Evolutionary conservation across 352 stramenopile genomes (phyloP).

Genomic region (Pythium brachiatum): DNA sequence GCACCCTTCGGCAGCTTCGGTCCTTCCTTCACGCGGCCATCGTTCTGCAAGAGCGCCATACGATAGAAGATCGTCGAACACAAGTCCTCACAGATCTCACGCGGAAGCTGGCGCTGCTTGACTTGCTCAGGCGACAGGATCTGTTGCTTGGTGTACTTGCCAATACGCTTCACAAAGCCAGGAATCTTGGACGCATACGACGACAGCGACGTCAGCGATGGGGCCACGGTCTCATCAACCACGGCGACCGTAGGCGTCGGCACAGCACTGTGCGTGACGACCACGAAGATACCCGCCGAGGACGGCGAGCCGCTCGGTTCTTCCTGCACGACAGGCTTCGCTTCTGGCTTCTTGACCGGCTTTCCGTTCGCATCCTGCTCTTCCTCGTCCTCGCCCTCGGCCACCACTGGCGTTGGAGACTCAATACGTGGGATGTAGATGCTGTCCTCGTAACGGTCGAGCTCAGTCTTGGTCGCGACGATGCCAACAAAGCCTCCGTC

Average conservation of each 20-base stretch:
- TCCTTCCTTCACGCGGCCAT: conserved; percentile 62
- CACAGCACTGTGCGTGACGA: conserved; percentile 14
- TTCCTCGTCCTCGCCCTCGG: conserved; percentile 21
- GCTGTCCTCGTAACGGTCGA: conserved; percentile 47
- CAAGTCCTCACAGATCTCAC: conserved; percentile 84
- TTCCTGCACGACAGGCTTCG: background rate
- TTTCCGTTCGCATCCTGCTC: conserved; percentile 8
- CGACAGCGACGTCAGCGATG: conserved; percentile 21
- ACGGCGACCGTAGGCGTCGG: background rate
- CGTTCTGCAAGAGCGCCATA: conserved; percentile 77
- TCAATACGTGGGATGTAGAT: conserved; percentile 30
- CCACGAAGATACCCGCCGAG: conserved; percentile 21
- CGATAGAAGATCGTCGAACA: conserved; percentile 94
- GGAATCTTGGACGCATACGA: conserved; percentile 55
- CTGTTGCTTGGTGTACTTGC: conserved; percentile 67
- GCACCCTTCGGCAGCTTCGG: conserved; percentile 91
- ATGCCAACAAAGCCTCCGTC: conserved; percentile 79
- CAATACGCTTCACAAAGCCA: conserved; percentile 60
- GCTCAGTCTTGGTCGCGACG: conserved; percentile 61
- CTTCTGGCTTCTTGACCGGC: conserved; percentile 5
- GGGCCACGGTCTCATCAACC: conserved; percentile 10
- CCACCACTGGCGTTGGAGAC: conserved; percentile 15
- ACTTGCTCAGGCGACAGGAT: conserved; percentile 67
- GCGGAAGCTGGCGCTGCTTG: conserved; percentile 62
- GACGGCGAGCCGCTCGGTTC: conserved; percentile 9